phyloP scores from a whole-genome alignment of 2,329 filamentous ascomycete genomes.

The Pseudogymnoascus sp. region DNA sequence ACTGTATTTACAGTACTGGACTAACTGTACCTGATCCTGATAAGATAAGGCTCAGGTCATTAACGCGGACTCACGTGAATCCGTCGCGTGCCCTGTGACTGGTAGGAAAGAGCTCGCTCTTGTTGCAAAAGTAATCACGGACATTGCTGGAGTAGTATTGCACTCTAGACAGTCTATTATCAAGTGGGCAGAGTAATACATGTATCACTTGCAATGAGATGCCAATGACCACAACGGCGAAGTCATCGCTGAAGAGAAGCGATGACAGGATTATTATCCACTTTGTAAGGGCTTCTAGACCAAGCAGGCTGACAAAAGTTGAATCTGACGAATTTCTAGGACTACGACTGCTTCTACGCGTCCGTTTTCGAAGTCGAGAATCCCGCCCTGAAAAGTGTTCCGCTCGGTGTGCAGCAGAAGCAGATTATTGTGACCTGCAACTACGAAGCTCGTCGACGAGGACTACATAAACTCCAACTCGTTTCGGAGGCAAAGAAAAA shows the following conservation, averaged over 20 bases:
- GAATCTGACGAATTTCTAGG: constrained; percentile 35
- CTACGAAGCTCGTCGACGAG: constrained; percentile 74
- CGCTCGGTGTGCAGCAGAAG: constrained; percentile 84
- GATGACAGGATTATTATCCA: constrained; percentile 69
- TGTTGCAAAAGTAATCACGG: neutral
- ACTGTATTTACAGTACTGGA: neutral
- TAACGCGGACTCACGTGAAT: constrained; percentile 6
- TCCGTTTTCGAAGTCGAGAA: constrained; percentile 75
- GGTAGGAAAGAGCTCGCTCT: neutral
- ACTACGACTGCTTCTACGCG: constrained; percentile 92
- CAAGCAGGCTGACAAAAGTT: constrained; percentile 16
- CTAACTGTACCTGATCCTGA: neutral
- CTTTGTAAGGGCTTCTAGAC: constrained; percentile 49
- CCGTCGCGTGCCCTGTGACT: neutral
- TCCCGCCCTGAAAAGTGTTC: constrained; percentile 62
- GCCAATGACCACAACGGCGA: neutral
- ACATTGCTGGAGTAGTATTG: neutral
- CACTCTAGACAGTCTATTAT: neutral
- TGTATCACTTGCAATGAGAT: constrained; percentile 1
- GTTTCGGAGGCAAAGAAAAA: constrained; percentile 71
- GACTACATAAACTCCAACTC: constrained; percentile 75
- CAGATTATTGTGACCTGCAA: constrained; percentile 91
- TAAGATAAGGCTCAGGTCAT: constrained; percentile 1
- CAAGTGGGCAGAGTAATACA: neutral
- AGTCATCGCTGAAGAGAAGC: constrained; percentile 35